phyloP scores from a whole-genome alignment of 805 yeast species.

The Pachysolen tannophilus region DNA sequence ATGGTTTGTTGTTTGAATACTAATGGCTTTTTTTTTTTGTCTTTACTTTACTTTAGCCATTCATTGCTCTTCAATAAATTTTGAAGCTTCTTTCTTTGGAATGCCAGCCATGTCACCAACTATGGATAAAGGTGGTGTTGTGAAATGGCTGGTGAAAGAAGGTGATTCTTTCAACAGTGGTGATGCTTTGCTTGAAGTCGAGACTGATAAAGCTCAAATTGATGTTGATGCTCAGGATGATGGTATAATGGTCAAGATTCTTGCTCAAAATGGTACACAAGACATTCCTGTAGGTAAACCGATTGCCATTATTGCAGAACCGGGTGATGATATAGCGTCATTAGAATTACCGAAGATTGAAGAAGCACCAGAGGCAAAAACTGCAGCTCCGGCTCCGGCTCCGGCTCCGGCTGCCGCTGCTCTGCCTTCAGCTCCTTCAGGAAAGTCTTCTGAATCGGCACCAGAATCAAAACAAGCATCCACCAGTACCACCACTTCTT shows the following conservation, averaged over 20 bases:
- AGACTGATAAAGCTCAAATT: slow-evolving; percentile 78
- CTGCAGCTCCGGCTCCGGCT: slow-evolving; percentile 16
- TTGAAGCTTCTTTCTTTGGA: slow-evolving; percentile 48
- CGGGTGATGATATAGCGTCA: slow-evolving; percentile 68
- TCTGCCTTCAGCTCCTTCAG: slow-evolving; percentile 12
- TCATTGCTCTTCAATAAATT: too few species aligned
- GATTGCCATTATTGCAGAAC: slow-evolving; percentile 85
- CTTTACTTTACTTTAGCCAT: too few species aligned
- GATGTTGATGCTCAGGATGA: slow-evolving; percentile 90
- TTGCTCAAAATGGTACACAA: slow-evolving; percentile 63
- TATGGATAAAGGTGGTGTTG: slow-evolving; percentile 92
- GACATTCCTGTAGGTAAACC: slow-evolving; percentile 82
- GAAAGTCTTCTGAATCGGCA: slow-evolving; percentile 12
- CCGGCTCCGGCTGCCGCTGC: slow-evolving; percentile 14
- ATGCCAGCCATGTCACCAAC: slow-evolving; percentile 99
- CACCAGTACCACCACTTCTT: slow-evolving; percentile 4
- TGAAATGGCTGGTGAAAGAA: slow-evolving; percentile 78
- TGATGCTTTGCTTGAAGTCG: slow-evolving; percentile 76
- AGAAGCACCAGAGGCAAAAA: slow-evolving; percentile 15
- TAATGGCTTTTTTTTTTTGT: too few species aligned
- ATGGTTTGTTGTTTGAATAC: too few species aligned
- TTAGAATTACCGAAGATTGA: slow-evolving; percentile 50
- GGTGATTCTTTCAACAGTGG: slow-evolving; percentile 75
- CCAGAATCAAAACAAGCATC: slow-evolving; percentile 12
- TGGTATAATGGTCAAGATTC: slow-evolving; percentile 77